Evolutionary conservation across 1,284 basidiomycete species (phyloP), one percentile per base, ranked within the genome.

Genomic region (Anthracocystis panici-leucophaei): DNA sequence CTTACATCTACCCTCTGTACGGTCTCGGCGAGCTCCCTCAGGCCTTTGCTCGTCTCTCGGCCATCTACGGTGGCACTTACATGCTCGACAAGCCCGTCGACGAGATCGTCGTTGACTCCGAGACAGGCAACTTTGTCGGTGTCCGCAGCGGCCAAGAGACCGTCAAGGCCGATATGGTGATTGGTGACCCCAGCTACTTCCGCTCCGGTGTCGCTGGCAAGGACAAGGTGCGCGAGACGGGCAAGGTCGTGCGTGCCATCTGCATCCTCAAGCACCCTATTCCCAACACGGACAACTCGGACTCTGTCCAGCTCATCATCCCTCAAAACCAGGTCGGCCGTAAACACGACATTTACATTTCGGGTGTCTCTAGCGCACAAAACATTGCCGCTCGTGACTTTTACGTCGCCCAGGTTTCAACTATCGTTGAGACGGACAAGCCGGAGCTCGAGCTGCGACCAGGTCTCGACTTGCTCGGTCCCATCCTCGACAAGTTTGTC

Each of bases 31-130:
- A 99, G 87, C 92, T 99, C 54, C 97, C 97, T 21, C 97, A 99
- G 86, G 94, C 96, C 3, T 99, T 99, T 84, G 97, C 97, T 18
- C 94, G 97, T 85, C 82, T 85, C 49, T 95, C 93, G 77, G 97
- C 97, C 80, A 98, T 99, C 86, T 98, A 99, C 86, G 97, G 97
- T 59, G 97, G 97, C 57, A 99, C 97, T 18, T 99, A 99, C 88
- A 99, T 99, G 97, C 92, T 99, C 65, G 95, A 98, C 89, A 99
- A 99, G 88, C 89, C 89, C 65, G 92, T 97, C 80, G 91, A 97
- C 76, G 91, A 93, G 86, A 94, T 99, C 82, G 92, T 97, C 69
- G 92, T 92, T 54, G 79, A 82, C 57, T 92, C 92, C 83, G 90
- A 92, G 52, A 85, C 86, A 68, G 97, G 97, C 83, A 93, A 93